These are phyloP conservation scores for Schwanniomyces polymorphus DNA, from an alignment of 805 yeast species.

Conservation along the genomic window DNA sequence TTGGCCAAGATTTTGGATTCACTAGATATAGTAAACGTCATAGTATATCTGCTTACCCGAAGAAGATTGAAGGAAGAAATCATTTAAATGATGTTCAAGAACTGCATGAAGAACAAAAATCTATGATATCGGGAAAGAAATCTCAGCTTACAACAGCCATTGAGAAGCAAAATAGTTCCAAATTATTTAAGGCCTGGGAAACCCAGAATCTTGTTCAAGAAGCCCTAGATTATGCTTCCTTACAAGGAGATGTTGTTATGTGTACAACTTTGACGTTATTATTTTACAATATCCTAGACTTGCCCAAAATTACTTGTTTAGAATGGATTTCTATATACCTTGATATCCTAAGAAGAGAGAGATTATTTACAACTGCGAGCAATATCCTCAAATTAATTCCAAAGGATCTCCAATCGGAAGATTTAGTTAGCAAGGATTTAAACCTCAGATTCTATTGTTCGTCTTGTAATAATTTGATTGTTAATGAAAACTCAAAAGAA, in stretches of 20 bases:
- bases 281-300: constrained; percentile 37
- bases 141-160: constrained; percentile 28
- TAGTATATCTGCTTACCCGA: constrained; percentile 5
- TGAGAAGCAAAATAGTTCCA: constrained; percentile 9
- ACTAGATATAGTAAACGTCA: background rate
- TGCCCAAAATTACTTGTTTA: constrained; percentile 35
- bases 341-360: constrained; percentile 49
- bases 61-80: background rate
- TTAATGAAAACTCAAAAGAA: constrained; percentile 56
- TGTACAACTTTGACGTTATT: constrained; percentile 57
- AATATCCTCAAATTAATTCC: constrained; percentile 49
- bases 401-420: constrained; percentile 21
- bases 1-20: constrained; percentile 16
- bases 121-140: constrained; percentile 10
- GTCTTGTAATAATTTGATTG: constrained; percentile 56
- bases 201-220: constrained; percentile 49
- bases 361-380: constrained; percentile 59
- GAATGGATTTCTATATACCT: constrained; percentile 60
- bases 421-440: constrained; percentile 36
- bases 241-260: constrained; percentile 65
- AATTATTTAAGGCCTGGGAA: constrained; percentile 51
- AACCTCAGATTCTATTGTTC: constrained; percentile 55
- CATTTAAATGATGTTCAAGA: constrained; percentile 11
- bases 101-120: constrained; percentile 10
- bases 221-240: constrained; percentile 53